phyloP scores from a whole-genome alignment of 352 stramenopile species.

The Globisporangium nagaii region DNA sequence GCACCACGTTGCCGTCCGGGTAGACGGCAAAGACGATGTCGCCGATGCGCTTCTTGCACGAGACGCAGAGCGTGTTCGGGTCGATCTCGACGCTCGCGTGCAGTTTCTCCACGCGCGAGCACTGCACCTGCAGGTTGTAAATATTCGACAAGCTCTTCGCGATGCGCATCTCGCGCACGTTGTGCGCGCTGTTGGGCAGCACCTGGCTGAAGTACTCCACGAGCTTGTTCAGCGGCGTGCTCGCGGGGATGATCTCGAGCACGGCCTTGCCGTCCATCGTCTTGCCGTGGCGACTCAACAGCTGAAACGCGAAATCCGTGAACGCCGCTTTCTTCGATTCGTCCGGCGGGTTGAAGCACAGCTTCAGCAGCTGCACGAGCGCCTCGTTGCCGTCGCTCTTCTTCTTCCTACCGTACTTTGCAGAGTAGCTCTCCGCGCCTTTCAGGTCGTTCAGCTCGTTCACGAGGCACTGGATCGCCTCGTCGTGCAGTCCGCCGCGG shows the following conservation, averaged over 20 bases:
- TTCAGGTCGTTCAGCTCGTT: slow-evolving; percentile 78
- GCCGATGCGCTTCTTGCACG: slow-evolving; percentile 84
- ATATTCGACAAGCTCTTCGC: slow-evolving; percentile 83
- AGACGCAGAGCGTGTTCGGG: slow-evolving; percentile 64
- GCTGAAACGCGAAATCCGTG: slow-evolving; percentile 73
- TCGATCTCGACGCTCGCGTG: slow-evolving; percentile 82
- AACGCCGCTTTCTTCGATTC: slow-evolving; percentile 79
- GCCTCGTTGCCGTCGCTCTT: slow-evolving; percentile 66
- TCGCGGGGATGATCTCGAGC: slow-evolving; percentile 56
- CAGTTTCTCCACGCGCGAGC: slow-evolving; percentile 73
- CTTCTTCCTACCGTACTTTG: slow-evolving; percentile 72
- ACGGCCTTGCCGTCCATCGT: slow-evolving; percentile 64
- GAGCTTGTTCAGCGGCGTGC: slow-evolving; percentile 76
- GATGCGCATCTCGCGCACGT: slow-evolving; percentile 77
- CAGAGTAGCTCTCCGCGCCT: slow-evolving; percentile 76
- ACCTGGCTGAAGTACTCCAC: slow-evolving; percentile 81
- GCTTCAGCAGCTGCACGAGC: slow-evolving; percentile 69
- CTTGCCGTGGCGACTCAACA: slow-evolving; percentile 75
- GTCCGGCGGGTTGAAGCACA: slow-evolving; percentile 73
- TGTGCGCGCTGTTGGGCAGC: slow-evolving; percentile 75
- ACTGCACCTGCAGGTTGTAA: slow-evolving; percentile 88
- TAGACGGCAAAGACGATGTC: slow-evolving; percentile 88
- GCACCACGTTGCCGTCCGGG: slow-evolving; percentile 78
- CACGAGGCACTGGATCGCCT: slow-evolving; percentile 70
- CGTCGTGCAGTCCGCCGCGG: slow-evolving; percentile 70